Base-by-base conservation (phyloP, 2,329 filamentous ascomycete species). In the Fusarium denticulatum region DNA sequence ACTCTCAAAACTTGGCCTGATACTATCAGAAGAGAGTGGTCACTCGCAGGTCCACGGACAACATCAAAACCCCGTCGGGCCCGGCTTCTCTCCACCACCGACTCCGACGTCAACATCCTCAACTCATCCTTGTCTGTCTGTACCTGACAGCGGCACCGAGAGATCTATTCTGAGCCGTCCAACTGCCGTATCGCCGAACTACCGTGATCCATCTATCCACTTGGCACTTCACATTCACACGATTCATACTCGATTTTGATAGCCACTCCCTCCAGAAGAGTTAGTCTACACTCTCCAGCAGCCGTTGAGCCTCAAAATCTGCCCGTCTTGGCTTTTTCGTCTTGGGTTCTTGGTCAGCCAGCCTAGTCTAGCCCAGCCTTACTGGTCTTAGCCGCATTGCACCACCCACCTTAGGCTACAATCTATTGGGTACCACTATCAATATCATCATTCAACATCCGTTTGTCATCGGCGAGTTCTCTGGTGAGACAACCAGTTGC, bases 21-120 rank as follows among this genome's bases (percentile, higher is more conserved):
- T 46, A 37, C 28, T 40, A 43, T 59, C n/a, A 13, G 5, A n/a
- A 13, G 5, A n/a, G 36, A 42, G 32, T 67, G 32, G 43, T 34
- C 47, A 34, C 47, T 34, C 16, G 30, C 47, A 22, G 14, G 32
- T 40, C 55, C 55, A n/a, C 60, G 60, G 60, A 60, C 42, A 42
- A 45, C 20, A 42, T 34, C 57, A 69, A 71, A 71, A 62, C 56
- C 55, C 68, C 68, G 66, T 69, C 71, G 56, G 69, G 39, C 42
- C 70, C 70, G 70, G 71, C 45, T 40, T 49, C 60, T 60, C 50
- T 57, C 61, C 53, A 73, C 32, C 58, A 45, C 67, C 71, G 67
- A 70, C 28, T n/a, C 65, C 65, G 65, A 68, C 49, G 26, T 42
- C 64, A 45, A 45, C 55, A 53, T 69, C 67, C 46, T 60, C 58